Conservation (phyloP, 2,329 filamentous ascomycete genomes). For the Arthrobotrys musiformis region DNA sequence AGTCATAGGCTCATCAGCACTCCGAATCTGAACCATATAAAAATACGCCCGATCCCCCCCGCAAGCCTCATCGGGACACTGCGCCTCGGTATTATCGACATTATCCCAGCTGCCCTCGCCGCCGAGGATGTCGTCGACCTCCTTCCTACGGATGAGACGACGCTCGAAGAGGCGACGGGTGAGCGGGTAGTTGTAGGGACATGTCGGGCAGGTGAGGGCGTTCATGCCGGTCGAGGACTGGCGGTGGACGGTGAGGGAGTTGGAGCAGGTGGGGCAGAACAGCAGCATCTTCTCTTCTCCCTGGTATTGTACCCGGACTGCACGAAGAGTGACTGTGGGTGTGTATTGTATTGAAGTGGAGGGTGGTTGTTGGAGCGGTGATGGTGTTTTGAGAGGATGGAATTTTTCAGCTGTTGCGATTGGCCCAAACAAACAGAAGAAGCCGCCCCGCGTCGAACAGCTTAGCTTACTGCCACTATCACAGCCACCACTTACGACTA, state of each 20-base stretch:
- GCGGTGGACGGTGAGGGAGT: slow-evolving; percentile 76
- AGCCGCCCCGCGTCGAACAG: too few species aligned
- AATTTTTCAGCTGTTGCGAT: too few species aligned
- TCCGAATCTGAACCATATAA: slow-evolving; percentile 96
- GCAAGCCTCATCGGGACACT: slow-evolving; percentile 85
- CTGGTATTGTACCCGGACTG: too few species aligned
- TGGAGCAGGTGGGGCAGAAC: slow-evolving; percentile 83
- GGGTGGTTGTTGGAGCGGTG: not conserved
- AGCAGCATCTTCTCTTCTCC: slow-evolving; percentile 57
- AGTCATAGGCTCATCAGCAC: slow-evolving; percentile 98
- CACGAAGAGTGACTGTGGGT: too few species aligned
- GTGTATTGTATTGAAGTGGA: not conserved
- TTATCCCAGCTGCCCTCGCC: slow-evolving; percentile 90
- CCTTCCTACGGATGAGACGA: slow-evolving; percentile 81
- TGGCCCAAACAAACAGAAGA: too few species aligned
- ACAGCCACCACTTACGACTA: not conserved
- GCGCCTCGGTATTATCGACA: slow-evolving; percentile 80
- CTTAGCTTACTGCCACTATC: too few species aligned
- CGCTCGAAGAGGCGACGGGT: slow-evolving; percentile 81
- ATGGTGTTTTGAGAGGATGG: too few species aligned
- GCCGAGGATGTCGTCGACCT: slow-evolving; percentile 87
- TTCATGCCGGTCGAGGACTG: slow-evolving; percentile 68
- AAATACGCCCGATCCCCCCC: slow-evolving; percentile 87
- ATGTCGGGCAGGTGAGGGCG: slow-evolving; percentile 93
- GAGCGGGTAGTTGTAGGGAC: slow-evolving; percentile 89